Base-by-base conservation (phyloP, 805 yeast species). In the Kodamaea kaohsiungensis region DNA sequence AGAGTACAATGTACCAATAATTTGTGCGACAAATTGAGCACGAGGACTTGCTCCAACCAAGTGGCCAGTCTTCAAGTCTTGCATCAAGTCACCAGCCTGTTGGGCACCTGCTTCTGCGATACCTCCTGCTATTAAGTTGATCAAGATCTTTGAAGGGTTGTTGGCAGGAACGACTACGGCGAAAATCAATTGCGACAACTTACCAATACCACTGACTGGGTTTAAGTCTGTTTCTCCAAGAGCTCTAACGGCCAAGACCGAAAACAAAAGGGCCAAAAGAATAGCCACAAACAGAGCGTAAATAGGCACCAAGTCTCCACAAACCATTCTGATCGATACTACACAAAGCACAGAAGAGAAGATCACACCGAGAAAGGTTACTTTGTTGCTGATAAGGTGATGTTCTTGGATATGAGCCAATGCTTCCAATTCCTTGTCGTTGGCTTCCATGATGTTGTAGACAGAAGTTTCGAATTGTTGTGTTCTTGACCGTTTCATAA, bases 91-190 rank as follows among this genome's bases (percentile, higher is more conserved):
- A 30, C 99, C 98, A 1, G 98, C 98, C 71, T 93, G 99, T 72
- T 95, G 98, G 2, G 99, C 97, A 7, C 98, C 98, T 0, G 98
- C 98, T 72, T 93, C 99, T 1, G 98, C 96, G 43, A 93, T 86
- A 12, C 97, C 99, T 15, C 99, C 99, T 3, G 98, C 97, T 1
- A 93, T 88, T 48, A 93, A 75, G 65, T 93, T 95, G 46, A 91
- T 84, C 42, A 93, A 72, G 4, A 95, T 90, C 9, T 91, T 83
- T 1, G 96, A 91, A 1, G 96, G 96, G 54, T 86, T 88, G 46
- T 76, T 68, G 33, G 77, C 76, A 0, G 97, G 97, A 22, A 91
- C 80, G 5, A 93, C 77, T 10, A 91, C 65, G 0, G 98, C 97
- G 70, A 95, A 91, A 1, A 95, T 70, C 48, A 93, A 75, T 68